Percentiles rank a stretch among this genome's conserved stretches.
phyloP scores from a whole-genome alignment of 208 protist species.

The Crithidia expoeki region DNA sequence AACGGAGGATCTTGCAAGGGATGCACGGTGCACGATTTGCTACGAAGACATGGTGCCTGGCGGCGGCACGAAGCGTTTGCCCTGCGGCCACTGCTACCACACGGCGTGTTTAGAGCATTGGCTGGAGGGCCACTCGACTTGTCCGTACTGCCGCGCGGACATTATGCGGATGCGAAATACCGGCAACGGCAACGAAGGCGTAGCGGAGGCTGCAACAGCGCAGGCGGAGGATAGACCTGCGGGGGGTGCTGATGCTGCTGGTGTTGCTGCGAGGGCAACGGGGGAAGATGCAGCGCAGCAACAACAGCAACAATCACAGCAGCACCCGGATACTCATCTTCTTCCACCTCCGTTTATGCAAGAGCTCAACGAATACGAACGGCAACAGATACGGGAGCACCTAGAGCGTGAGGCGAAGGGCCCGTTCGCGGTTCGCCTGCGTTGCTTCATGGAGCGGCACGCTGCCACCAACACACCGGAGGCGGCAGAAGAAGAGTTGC shows the following conservation, averaged over 20 bases:
- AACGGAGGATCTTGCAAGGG: constrained; percentile 56
- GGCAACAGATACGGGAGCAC: not conserved
- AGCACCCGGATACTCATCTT: too few species aligned
- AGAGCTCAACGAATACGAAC: constrained; percentile 22
- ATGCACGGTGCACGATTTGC: constrained; percentile 82
- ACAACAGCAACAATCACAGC: not conserved
- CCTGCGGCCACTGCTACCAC: constrained; percentile 89
- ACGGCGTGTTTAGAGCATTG: constrained; percentile 72
- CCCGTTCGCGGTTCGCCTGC: not conserved
- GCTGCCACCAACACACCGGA: not conserved
- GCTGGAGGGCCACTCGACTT: constrained; percentile 79
- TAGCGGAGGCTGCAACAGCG: not conserved
- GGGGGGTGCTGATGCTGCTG: too few species aligned
- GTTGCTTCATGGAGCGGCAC: constrained; percentile 2
- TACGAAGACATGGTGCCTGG: constrained; percentile 78
- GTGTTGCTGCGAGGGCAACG: not conserved
- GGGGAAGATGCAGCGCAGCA: not conserved
- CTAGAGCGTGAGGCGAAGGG: not conserved
- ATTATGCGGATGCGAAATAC: constrained; percentile 38
- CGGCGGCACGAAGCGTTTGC: constrained; percentile 58
- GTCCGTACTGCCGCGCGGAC: constrained; percentile 84
- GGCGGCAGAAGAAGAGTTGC: constrained; percentile 2
- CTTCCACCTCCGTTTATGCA: constrained; percentile 6
- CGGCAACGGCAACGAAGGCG: not conserved
- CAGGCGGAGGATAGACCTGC: not conserved